Evolutionary conservation across 2,329 filamentous ascomycete genomes (phyloP), one percentile per base, ranked within the genome.

Genomic region (Alternaria triticina): DNA sequence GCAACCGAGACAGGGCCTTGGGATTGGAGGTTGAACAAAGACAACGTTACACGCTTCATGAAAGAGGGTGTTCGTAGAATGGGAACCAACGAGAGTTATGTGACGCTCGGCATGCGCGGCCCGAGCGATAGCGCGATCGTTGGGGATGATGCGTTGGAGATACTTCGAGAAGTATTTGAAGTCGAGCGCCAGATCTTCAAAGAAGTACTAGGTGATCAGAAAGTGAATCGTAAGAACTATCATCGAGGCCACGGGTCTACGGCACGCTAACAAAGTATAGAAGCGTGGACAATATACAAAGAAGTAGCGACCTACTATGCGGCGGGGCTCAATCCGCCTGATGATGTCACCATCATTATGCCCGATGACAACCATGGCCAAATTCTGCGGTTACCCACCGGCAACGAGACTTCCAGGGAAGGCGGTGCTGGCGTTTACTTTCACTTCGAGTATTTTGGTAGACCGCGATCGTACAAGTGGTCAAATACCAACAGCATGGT

Each of bases 341-440:
- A 91, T 25, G 86, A 90, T 67, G 85, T 91, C 17, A 91, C 88
- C 1, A 81, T 91, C 28, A 81, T 91, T 6, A 91, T 88, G 85
- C 83, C 87, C 1, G 89, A 91, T 71, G 89, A 91, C 76, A 91
- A 90, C 77, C 89, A 83, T 81, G 89, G 88, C 3, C 88, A 89
- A 72, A 83, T 89, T 28, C 83, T 87, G 55, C 82, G 89, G 13
- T 79, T 91, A 23, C 89, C 89, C 2, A 74, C 87, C 12, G 77
- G 75, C 1, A 85, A 86, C 64, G 89, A 91, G 78, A 86, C 82
- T 0, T 70, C 74, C 6, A 81, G 89, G 7, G 72, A 79, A 12
- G 88, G 87, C 22, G 88, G 88, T 20, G 86, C 88, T 17, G 89
- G 89, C 13, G 84, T 90, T 4, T 90, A 90, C 74, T 90, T 88